These are phyloP conservation scores for Clonostachys solani DNA, from an alignment of 2,329 filamentous ascomycete species.

Conservation along the genomic window DNA sequence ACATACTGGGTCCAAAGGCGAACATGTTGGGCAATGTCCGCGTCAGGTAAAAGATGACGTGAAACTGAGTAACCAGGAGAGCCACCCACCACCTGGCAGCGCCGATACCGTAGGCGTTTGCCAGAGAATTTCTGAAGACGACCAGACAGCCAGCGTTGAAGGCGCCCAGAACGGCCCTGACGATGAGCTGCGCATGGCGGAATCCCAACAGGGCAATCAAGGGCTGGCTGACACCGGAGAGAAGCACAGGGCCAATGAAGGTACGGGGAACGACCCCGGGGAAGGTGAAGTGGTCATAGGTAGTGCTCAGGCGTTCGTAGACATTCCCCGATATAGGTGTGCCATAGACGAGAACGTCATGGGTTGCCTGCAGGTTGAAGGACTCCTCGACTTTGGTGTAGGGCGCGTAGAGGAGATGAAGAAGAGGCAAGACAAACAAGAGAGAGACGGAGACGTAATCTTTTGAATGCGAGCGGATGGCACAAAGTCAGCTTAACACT, in stretches of 20 bases:
- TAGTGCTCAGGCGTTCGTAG: conserved; percentile 45
- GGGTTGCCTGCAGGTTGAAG: conserved; percentile 91
- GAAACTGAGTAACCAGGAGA: conserved; percentile 82
- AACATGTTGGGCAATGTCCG: conserved; percentile 95
- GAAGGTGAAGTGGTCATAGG: conserved; percentile 89
- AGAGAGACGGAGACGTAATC: conserved; percentile 16
- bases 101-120: conserved; percentile 61
- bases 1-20: conserved; percentile 79
- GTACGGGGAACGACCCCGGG: conserved; percentile 88
- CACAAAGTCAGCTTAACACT: too few relatives aligned
- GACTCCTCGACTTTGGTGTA: conserved; percentile 99
- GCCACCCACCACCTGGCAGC: conserved; percentile 76
- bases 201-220: conserved; percentile 54
- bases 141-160: conserved; percentile 69
- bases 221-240: conserved; percentile 70
- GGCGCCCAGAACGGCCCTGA: conserved; percentile 72
- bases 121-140: conserved; percentile 60
- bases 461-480: conserved; percentile 1
- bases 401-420: conserved; percentile 72
- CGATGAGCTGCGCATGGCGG: conserved; percentile 54
- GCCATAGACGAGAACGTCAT: conserved; percentile 83
- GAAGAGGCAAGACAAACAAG: conserved; percentile 52
- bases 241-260: conserved; percentile 75
- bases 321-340: conserved; percentile 50
- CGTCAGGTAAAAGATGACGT: conserved; percentile 88